These are phyloP conservation scores for Peronospora farinosa DNA, from an alignment of 352 stramenopile genomes.

Conservation along the genomic window DNA sequence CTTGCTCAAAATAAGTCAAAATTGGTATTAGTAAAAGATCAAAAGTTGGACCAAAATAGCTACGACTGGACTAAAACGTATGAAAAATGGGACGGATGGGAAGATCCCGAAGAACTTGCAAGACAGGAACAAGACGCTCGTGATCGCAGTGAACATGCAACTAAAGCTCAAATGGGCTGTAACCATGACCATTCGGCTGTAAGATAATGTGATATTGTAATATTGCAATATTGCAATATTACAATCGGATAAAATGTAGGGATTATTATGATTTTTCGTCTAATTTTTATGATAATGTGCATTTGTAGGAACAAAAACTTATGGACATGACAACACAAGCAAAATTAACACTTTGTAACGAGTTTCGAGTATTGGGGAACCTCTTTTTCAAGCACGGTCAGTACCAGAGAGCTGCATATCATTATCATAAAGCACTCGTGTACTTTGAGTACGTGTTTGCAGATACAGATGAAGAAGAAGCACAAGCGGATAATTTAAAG, in stretches of 20 bases:
- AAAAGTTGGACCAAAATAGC: slow-evolving; percentile 13
- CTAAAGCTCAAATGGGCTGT: slow-evolving; percentile 48
- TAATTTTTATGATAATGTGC: not conserved
- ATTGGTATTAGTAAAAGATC: slow-evolving; percentile 22
- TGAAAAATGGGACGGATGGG: slow-evolving; percentile 72
- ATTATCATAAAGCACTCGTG: slow-evolving; percentile 78
- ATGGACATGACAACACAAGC: slow-evolving; percentile 76
- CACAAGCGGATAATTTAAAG: slow-evolving; percentile 42
- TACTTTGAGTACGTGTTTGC: slow-evolving; percentile 87
- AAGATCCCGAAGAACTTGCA: slow-evolving; percentile 75
- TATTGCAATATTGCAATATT: not conserved
- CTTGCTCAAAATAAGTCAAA: slow-evolving; percentile 38
- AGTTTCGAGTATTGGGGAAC: slow-evolving; percentile 65
- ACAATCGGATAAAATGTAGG: too few relatives aligned
- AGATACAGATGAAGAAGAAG: slow-evolving; percentile 52
- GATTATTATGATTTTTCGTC: too few relatives aligned
- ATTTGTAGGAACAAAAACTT: slow-evolving; percentile 60
- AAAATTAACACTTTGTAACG: slow-evolving; percentile 60
- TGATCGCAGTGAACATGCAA: slow-evolving; percentile 51
- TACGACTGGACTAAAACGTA: slow-evolving; percentile 80
- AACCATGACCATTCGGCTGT: slow-evolving; percentile 82
- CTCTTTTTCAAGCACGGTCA: slow-evolving; percentile 73
- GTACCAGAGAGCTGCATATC: slow-evolving; percentile 70
- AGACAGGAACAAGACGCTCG: slow-evolving; percentile 53
- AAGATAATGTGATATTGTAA: slow-evolving; percentile 6